These are phyloP conservation scores for Capsella rubella DNA, from an alignment of 441 rosid species.

Conservation along the genomic window DNA sequence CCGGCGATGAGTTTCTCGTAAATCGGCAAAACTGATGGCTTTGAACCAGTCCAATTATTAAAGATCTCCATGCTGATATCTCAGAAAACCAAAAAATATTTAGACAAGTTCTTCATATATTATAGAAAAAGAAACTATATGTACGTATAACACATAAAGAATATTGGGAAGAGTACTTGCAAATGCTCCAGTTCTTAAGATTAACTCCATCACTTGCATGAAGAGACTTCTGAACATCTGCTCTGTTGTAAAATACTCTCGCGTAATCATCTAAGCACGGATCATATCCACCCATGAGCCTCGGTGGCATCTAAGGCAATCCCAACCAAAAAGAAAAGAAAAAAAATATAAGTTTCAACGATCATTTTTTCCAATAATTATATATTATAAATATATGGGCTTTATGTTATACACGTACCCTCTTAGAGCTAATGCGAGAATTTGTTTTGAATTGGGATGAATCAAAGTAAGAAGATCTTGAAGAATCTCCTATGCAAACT, in stretches of 20 bases:
- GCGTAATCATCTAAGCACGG: constrained; percentile 98
- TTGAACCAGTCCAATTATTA: constrained; percentile 88
- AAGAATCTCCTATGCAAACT: constrained; percentile 59
- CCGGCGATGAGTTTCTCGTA: constrained; percentile 78
- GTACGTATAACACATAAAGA: background rate
- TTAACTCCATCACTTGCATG: constrained; percentile 82
- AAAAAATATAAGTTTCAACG: background rate
- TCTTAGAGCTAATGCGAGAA: constrained; percentile 32
- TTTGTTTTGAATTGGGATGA: constrained; percentile 27
- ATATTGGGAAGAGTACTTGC: constrained; percentile 63
- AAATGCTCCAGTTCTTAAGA: constrained; percentile 91
- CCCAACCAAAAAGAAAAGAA: background rate
- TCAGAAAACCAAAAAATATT: constrained; percentile 15
- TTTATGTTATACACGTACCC: constrained; percentile 26
- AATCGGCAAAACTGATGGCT: constrained; percentile 80
- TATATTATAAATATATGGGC: background rate
- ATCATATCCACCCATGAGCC: constrained; percentile 73
- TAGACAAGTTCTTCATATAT: constrained; percentile 23
- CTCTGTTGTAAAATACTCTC: constrained; percentile 85
- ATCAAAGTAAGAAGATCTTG: constrained; percentile 47
- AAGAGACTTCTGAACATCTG: constrained; percentile 85
- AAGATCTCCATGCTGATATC: constrained; percentile 72
- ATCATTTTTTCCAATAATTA: background rate
- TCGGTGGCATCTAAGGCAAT: constrained; percentile 36
- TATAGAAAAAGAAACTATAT: background rate